These are phyloP conservation scores for Mycena amicta DNA, from an alignment of 768 basidiomycete genomes.

Conservation along the genomic window DNA sequence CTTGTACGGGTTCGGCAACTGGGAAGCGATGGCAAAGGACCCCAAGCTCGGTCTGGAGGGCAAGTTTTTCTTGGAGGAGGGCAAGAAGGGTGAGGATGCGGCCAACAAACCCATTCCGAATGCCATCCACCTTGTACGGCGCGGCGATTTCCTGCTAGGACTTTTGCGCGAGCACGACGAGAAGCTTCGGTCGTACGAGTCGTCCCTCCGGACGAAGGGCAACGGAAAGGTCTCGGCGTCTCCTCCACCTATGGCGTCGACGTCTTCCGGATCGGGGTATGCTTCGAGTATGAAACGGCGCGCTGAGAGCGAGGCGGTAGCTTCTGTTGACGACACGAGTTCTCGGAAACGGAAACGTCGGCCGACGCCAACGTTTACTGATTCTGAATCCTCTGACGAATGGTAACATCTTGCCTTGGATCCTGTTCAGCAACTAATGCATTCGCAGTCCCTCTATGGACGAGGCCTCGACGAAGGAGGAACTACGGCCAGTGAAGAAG, in stretches of 20 bases:
- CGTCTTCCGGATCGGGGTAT: constrained; percentile 64
- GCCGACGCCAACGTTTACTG: constrained; percentile 96
- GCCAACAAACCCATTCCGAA: constrained; percentile 90
- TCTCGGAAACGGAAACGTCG: constrained; percentile 83
- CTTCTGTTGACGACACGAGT: constrained; percentile 73
- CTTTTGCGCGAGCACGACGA: constrained; percentile 87
- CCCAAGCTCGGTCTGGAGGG: constrained; percentile 77
- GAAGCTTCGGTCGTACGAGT: constrained; percentile 87
- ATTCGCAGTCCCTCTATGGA: constrained; percentile 87
- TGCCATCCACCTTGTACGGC: constrained; percentile 95
- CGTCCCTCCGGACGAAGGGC: constrained; percentile 70
- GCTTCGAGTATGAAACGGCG: constrained; percentile 67
- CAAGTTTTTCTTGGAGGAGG: constrained; percentile 98
- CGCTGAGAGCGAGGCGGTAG: constrained; percentile 84
- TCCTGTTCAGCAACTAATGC: constrained; percentile 13
- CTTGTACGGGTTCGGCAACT: constrained; percentile 92
- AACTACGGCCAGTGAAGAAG: constrained; percentile 94
- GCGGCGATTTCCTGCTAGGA: constrained; percentile 91
- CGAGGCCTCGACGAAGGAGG: constrained; percentile 89
- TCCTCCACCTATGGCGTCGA: constrained; percentile 71
- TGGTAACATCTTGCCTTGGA: constrained; percentile 58
- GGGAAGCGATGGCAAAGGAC: constrained; percentile 95
- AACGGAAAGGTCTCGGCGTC: constrained; percentile 73
- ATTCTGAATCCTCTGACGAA: constrained; percentile 90
- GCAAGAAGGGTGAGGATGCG: constrained; percentile 89